Percentiles rank a stretch among this genome's conserved stretches.
These are phyloP conservation scores for Capsella bursapastoris DNA, from an alignment of 345 rosid genomes.

Conservation along the genomic window DNA sequence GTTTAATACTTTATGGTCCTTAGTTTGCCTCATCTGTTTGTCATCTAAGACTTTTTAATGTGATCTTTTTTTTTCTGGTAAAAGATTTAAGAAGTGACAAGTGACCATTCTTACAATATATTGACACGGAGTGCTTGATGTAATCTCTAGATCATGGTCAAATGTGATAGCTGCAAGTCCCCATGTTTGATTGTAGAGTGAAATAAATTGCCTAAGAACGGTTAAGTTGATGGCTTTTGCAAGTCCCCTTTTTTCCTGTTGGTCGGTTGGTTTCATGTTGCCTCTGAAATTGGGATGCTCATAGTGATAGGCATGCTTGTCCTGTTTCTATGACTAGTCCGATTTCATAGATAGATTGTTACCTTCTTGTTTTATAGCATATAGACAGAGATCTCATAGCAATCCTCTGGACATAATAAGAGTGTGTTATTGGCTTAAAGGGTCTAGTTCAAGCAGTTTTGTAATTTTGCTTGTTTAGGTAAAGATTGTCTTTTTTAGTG, in stretches of 20 bases:
- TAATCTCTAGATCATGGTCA: background rate
- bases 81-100: background rate
- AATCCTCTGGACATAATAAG: background rate
- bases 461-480: slow-evolving; percentile 54
- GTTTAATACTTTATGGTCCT: background rate
- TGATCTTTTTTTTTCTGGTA: background rate
- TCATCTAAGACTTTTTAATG: background rate
- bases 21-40: slow-evolving; percentile 9
- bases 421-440: slow-evolving; percentile 3
- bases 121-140: background rate
- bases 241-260: slow-evolving; percentile 17
- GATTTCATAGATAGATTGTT: background rate
- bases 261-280: slow-evolving; percentile 1
- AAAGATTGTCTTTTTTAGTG: slow-evolving; percentile 67
- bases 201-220: background rate
- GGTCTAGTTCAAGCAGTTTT: slow-evolving; percentile 19
- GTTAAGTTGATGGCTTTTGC: background rate
- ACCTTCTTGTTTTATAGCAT: slow-evolving; percentile 27
- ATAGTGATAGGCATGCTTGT: background rate
- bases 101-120: background rate
- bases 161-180: background rate
- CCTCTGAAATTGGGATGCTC: slow-evolving; percentile 3
- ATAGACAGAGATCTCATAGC: background rate
- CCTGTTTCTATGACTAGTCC: background rate
- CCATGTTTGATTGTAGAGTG: slow-evolving; percentile 20